These are phyloP conservation scores for Suhomyces guaymorum DNA, from an alignment of 1,139 yeast genomes.

Conservation along the genomic window DNA sequence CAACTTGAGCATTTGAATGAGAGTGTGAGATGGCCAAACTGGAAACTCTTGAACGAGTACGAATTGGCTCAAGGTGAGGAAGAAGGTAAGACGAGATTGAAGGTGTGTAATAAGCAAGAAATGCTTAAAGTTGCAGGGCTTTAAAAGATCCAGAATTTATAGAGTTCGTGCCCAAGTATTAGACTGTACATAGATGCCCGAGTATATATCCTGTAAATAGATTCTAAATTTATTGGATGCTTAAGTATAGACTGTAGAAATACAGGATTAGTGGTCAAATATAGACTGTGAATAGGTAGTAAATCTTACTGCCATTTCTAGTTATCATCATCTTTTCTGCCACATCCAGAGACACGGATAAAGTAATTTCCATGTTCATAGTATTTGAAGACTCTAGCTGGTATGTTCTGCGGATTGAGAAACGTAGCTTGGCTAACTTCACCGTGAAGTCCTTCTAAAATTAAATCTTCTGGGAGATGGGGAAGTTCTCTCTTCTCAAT, in stretches of 20 bases:
- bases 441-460: constrained; percentile 9
- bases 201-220: too few species aligned
- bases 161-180: too few species aligned
- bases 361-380: constrained; percentile 39
- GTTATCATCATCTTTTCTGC: constrained; percentile 12
- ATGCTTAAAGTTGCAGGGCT: constrained; percentile 44
- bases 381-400: constrained; percentile 20
- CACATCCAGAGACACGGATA: constrained; percentile 36
- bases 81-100: constrained; percentile 57
- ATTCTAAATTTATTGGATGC: too few species aligned
- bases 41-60: constrained; percentile 59
- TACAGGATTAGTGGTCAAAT: too few species aligned
- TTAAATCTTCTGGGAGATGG: constrained; percentile 41
- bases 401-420: not conserved
- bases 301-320: too few species aligned
- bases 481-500: constrained; percentile 48
- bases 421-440: not conserved
- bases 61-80: constrained; percentile 54
- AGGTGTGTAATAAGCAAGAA: constrained; percentile 49
- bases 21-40: constrained; percentile 65
- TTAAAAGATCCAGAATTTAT: too few species aligned
- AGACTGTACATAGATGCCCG: too few species aligned
- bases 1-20: not conserved
- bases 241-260: too few species aligned
- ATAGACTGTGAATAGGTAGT: too few species aligned